Evolutionary conservation across 108 stramenopile species (phyloP).

Genomic region (Nannochloropsis gaditana): DNA sequence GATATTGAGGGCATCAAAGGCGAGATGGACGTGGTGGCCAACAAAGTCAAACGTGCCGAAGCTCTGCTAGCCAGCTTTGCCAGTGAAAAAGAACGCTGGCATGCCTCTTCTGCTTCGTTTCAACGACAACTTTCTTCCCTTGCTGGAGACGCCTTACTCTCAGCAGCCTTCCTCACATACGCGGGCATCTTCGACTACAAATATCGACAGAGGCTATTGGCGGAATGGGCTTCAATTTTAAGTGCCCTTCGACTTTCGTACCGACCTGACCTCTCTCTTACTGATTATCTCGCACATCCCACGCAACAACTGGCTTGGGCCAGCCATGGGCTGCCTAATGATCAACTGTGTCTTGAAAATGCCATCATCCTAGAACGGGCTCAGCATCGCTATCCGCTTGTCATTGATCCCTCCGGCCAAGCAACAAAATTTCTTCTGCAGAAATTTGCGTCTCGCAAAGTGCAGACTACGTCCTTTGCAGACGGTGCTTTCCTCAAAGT

Average conservation of each 20-base stretch:
- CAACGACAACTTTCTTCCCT: slow-evolving; percentile 69
- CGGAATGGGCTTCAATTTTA: slow-evolving; percentile 67
- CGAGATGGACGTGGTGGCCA: slow-evolving; percentile 87
- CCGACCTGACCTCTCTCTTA: slow-evolving; percentile 66
- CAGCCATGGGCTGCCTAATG: slow-evolving; percentile 74
- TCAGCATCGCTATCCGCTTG: slow-evolving; percentile 44
- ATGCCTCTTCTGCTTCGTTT: slow-evolving; percentile 75
- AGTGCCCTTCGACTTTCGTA: slow-evolving; percentile 76
- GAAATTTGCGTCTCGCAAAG: slow-evolving; percentile 70
- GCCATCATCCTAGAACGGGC: slow-evolving; percentile 79
- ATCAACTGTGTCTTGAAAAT: slow-evolving; percentile 86
- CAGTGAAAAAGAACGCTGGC: slow-evolving; percentile 93
- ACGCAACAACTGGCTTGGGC: slow-evolving; percentile 78
- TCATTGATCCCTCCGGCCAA: slow-evolving; percentile 95
- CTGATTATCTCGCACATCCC: slow-evolving; percentile 79
- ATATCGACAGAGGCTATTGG: slow-evolving; percentile 59
- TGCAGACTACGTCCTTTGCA: slow-evolving; percentile 86
- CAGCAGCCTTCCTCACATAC: slow-evolving; percentile 91
- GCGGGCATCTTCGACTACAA: slow-evolving; percentile 80
- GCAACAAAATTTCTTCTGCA: slow-evolving; percentile 80
- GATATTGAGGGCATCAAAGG: slow-evolving; percentile 88
- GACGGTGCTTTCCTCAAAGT: slow-evolving; percentile 97
- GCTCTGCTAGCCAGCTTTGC: slow-evolving; percentile 79
- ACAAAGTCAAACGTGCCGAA: slow-evolving; percentile 82
- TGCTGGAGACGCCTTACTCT: slow-evolving; percentile 81